A percentile compares a stretch with the other conserved stretches of the same genome.
These are phyloP conservation scores for Azolla pinnata DNA, from an alignment of 75 land plant genomes.

Conservation along the genomic window DNA sequence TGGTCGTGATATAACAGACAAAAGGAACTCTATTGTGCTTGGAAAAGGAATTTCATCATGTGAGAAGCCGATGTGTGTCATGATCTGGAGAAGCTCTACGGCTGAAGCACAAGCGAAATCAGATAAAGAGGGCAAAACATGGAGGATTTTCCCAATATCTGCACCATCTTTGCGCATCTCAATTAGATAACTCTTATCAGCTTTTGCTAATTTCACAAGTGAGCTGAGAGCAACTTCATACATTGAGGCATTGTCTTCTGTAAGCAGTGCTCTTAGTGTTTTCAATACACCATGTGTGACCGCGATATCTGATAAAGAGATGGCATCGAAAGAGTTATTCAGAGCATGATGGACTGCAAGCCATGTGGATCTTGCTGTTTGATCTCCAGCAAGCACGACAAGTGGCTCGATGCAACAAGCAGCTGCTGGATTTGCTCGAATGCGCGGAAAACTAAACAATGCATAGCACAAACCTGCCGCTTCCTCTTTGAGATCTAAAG, in stretches of 20 bases:
- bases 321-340: conserved; percentile 32
- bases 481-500: conserved; percentile 38
- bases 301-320: conserved; percentile 36
- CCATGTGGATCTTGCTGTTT: conserved; percentile 19
- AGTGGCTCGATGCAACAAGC: conserved; percentile 34
- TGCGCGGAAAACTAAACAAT: conserved; percentile 28
- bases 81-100: conserved; percentile 31
- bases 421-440: conserved; percentile 30
- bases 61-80: conserved; percentile 36
- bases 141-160: conserved; percentile 31
- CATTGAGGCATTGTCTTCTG: conserved; percentile 14
- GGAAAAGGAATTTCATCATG: conserved; percentile 28
- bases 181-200: conserved; percentile 23
- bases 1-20: conserved; percentile 22
- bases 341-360: conserved; percentile 37
- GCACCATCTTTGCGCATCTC: conserved; percentile 45
- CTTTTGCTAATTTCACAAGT: conserved; percentile 37
- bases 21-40: conserved; percentile 31
- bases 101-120: conserved; percentile 32
- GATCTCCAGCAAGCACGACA: conserved; percentile 26
- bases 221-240: conserved; percentile 34
- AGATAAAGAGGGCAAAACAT: conserved; percentile 20
- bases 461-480: conserved; percentile 30
- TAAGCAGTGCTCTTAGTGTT: conserved; percentile 23
- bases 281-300: conserved; percentile 35